A percentile compares a stretch with the other conserved stretches of the same genome.
These are phyloP conservation scores for Dothiorella sarmentorum DNA, from an alignment of 2,329 filamentous ascomycete species.

Conservation along the genomic window DNA sequence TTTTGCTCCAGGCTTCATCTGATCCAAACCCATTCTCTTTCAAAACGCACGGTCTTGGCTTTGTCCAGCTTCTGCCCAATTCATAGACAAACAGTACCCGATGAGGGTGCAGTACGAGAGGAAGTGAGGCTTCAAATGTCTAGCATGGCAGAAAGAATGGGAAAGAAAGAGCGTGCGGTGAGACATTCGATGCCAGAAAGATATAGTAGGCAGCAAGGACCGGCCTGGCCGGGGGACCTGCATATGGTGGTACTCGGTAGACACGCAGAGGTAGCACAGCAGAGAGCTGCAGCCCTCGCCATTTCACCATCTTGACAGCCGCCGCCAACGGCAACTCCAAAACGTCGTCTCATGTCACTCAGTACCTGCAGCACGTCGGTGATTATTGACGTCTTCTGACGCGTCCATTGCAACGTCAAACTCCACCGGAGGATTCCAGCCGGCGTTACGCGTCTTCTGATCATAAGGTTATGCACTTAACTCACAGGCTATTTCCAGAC, in stretches of 20 bases:
- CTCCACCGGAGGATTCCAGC: background rate
- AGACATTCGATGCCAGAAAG: no score
- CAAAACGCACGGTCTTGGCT: no score
- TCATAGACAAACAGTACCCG: no score
- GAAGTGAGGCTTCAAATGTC: no score
- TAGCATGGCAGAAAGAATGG: no score
- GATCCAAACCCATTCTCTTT: no score
- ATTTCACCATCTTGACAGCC: background rate
- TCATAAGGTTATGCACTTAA: background rate
- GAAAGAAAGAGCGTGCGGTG: no score
- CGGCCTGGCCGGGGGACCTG: background rate
- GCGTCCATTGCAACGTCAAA: background rate
- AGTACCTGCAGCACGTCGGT: conserved; percentile 46
- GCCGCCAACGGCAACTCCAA: background rate
- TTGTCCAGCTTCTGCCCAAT: no score
- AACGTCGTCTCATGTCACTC: conserved; percentile 52
- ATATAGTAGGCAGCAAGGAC: no score
- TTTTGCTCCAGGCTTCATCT: no score
- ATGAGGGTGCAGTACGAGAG: no score
- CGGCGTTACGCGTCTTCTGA: background rate
- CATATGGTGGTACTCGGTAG: background rate
- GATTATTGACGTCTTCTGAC: conserved; percentile 21
- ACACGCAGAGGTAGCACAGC: conserved; percentile 3
- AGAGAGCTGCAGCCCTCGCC: background rate
- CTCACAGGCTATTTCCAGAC: background rate